These are phyloP conservation scores for Exophiala bonariae DNA, from an alignment of 2,329 filamentous ascomycete genomes.

Conservation along the genomic window DNA sequence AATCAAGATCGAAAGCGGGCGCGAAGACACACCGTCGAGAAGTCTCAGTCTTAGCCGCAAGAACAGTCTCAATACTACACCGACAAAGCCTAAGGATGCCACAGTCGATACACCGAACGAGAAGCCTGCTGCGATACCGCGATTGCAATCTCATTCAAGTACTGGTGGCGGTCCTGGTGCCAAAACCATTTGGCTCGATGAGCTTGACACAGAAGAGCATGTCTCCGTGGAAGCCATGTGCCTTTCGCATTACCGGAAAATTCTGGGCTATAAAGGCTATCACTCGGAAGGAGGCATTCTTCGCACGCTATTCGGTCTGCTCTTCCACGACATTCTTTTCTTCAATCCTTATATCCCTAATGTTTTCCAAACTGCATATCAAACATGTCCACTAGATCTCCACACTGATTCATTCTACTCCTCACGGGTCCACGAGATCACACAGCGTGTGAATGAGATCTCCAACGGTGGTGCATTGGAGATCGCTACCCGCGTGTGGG, in stretches of 20 bases:
- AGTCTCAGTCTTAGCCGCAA: slow-evolving; percentile 18
- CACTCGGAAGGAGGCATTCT: slow-evolving; percentile 90
- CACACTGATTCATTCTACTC: slow-evolving; percentile 92
- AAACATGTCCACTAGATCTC: slow-evolving; percentile 89
- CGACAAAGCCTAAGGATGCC: slow-evolving; percentile 3
- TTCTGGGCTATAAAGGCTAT: slow-evolving; percentile 85
- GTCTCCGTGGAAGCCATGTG: slow-evolving; percentile 95
- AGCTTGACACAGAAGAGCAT: slow-evolving; percentile 65
- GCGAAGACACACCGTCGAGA: slow-evolving; percentile 37
- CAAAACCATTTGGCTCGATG: slow-evolving; percentile 88
- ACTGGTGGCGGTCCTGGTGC: slow-evolving; percentile 37
- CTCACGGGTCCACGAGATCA: slow-evolving; percentile 83
- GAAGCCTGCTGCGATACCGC: not conserved
- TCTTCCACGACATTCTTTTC: slow-evolving; percentile 93
- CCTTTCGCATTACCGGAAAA: slow-evolving; percentile 75
- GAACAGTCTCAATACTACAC: slow-evolving; percentile 14
- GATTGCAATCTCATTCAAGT: slow-evolving; percentile 12
- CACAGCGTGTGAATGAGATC: slow-evolving; percentile 80
- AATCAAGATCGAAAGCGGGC: slow-evolving; percentile 68
- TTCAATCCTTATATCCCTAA: slow-evolving; percentile 76
- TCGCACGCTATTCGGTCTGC: slow-evolving; percentile 83
- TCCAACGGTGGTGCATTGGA: slow-evolving; percentile 73
- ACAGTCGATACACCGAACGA: slow-evolving; percentile 17
- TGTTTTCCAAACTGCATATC: slow-evolving; percentile 93
- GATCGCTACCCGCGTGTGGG: slow-evolving; percentile 69